These are phyloP conservation scores for Aureobasidium sp. DNA, from an alignment of 2,329 filamentous ascomycete genomes.

Conservation along the genomic window DNA sequence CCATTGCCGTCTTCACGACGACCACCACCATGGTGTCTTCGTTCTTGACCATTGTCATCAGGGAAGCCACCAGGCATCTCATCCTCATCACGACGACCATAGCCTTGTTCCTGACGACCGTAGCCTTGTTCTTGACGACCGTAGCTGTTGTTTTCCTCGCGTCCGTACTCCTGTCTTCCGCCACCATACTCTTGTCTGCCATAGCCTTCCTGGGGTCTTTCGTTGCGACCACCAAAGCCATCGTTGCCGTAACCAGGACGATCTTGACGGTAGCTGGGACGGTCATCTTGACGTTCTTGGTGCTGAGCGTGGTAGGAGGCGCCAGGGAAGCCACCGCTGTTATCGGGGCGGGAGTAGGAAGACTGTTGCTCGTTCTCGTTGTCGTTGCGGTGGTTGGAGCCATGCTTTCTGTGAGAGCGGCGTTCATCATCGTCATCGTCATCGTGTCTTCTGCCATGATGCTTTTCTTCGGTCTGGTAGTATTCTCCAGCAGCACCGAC, in stretches of 20 bases:
- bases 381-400: conserved; percentile 27
- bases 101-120: too few species aligned
- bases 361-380: conserved; percentile 28
- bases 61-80: neutral
- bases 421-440: conserved; percentile 26
- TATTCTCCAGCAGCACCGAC: conserved; percentile 21
- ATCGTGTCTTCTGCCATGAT: conserved; percentile 21
- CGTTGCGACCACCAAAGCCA: neutral
- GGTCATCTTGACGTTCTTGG: conserved; percentile 8
- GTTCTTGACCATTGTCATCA: neutral
- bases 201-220: conserved; percentile 11
- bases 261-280: conserved; percentile 14
- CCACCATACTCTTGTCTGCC: conserved; percentile 13
- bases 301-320: conserved; percentile 18
- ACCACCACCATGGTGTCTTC: neutral
- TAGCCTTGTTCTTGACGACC: neutral
- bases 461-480: conserved; percentile 17
- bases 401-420: conserved; percentile 20
- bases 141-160: conserved; percentile 12
- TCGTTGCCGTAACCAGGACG: conserved; percentile 4
- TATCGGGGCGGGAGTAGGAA: neutral
- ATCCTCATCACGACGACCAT: neutral
- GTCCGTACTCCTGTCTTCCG: conserved; percentile 12
- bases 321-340: conserved; percentile 21
- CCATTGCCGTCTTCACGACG: neutral